Base-by-base conservation (phyloP, 768 basidiomycete species). In the Boletus fagicola region DNA sequence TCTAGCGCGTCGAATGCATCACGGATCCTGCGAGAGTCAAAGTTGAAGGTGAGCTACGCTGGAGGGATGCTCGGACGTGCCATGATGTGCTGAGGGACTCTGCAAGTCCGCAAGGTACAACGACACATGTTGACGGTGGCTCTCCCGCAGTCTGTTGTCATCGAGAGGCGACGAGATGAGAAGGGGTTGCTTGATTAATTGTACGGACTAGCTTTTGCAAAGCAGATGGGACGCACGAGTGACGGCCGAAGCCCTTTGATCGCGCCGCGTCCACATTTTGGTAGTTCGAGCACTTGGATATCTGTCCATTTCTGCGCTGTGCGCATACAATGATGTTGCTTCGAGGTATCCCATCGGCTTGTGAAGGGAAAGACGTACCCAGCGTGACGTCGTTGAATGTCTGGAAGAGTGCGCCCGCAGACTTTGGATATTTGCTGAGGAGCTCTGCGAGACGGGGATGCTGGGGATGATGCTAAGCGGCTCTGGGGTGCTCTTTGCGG, bases 281-380 rank as follows among this genome's bases (percentile, higher is more conserved):
- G 72, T 0, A 92, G 76, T 46, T 92, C 88, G 26, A 88, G 61
- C 2, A 90, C 72, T 61, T 83, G 74, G 1, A 91, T 72, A 46
- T 86, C 78, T 8, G 72, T 74, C 90, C 90, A 93, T 72, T 83
- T 77, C 64, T 93, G 90, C 8, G 83, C 90, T 92, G 39, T 15
- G 49, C 28, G 59, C 39, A n/a, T 20, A 18, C n/a, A 11, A 24
- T 26, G 50, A 22, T 22, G 49, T 50, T 58, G 22, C 16, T 43
- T 51, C 46, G n/a, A 16, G 28, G 24, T 40, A 26, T 42, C 51
- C 20, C 49, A 28, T 42, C 18, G 38, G 48, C 10, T 38, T 28
- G 35, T 9, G 16, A 46, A 31, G 35, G 48, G n/a, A 33, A 44
- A 18, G 20, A 57, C 72, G 51, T 51, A 87, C 90, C 82, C 22